Evolutionary conservation across 306 rosid genomes (phyloP), one percentile per base, ranked within the genome.

Genomic region (Vicia faba): DNA sequence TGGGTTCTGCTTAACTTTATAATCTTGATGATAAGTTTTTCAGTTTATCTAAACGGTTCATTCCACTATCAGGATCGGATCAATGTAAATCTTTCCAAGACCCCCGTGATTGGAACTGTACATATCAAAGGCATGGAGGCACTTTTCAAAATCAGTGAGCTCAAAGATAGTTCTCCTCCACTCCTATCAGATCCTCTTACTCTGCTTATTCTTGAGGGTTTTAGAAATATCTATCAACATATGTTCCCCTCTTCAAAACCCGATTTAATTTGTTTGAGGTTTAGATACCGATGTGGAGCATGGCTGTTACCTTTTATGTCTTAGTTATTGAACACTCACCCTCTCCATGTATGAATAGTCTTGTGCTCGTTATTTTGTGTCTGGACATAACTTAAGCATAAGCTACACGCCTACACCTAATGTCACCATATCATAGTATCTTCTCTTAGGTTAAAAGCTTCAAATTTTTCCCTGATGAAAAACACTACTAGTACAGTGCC

Each of bases 71-170:
- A 12, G 53, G 23, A 15, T 46, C 3, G 11, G 23, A 14, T 46
- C 10, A 14, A 46, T n/a, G n/a, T n/a, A n/a, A n/a, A n/a, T n/a
- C n/a, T 31, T 14, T 13, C 36, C 38, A 16, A 16, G 5, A 60
- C 2, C 12, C 43, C 2, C 14, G 29, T 35, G 28, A 59, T 23
- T 7, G 0, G 36, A 0, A 4, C 18, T 15, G 95, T 73, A 64
- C 81, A 65, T 48, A 77, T 84, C 86, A 85, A 87, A 84, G 92
- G 90, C 78, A 82, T 85, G 51, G 74, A 72, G 81, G 29, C 13
- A 57, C 62, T 71, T 19, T 12, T 64, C 14, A 19, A 70, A 70
- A 56, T 64, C 64, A 56, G 69, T 39, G 81, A 48, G 69, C 77
- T 71, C 50, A 77, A 57, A 57, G 19, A 57, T 57, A 4, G 35